phyloP scores from a whole-genome alignment of 176 grass and related monocot species.

The Juncus inflexus region DNA sequence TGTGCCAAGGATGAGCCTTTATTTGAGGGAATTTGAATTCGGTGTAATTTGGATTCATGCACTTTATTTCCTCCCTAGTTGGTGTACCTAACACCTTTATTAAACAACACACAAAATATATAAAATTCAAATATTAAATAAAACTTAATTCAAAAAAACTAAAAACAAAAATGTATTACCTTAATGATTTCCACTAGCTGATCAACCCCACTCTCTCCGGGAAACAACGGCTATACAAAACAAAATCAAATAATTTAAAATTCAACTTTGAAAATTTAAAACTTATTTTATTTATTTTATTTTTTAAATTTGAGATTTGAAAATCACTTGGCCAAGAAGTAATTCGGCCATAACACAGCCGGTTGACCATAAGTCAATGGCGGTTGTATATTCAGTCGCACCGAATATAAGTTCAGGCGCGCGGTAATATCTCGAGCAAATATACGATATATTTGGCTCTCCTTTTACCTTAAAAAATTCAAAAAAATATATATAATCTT shows the following conservation, averaged over 20 bases:
- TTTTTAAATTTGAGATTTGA: no score
- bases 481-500: neutral
- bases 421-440: conserved; percentile 98
- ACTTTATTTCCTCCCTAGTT: conserved; percentile 99
- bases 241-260: neutral
- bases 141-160: conserved; percentile 12
- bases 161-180: conserved; percentile 36
- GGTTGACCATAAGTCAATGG: conserved; percentile 95
- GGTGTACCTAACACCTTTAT: conserved; percentile 95
- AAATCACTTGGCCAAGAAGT: conserved; percentile 81
- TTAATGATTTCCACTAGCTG: conserved; percentile 98
- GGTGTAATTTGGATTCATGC: conserved; percentile 96
- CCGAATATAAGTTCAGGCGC: conserved; percentile 98
- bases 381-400: conserved; percentile 90
- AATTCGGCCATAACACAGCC: conserved; percentile 94
- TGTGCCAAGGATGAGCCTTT: conserved; percentile 99
- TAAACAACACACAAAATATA: conserved; percentile 28
- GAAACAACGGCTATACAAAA: conserved; percentile 78
- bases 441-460: conserved; percentile 96
- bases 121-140: conserved; percentile 8
- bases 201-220: conserved; percentile 97
- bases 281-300: no score
- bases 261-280: no score
- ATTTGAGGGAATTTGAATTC: conserved; percentile 99
- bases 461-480: conserved; percentile 52